Base-by-base conservation (phyloP, 1,284 basidiomycete genomes). In the Coniferiporia weirii region DNA sequence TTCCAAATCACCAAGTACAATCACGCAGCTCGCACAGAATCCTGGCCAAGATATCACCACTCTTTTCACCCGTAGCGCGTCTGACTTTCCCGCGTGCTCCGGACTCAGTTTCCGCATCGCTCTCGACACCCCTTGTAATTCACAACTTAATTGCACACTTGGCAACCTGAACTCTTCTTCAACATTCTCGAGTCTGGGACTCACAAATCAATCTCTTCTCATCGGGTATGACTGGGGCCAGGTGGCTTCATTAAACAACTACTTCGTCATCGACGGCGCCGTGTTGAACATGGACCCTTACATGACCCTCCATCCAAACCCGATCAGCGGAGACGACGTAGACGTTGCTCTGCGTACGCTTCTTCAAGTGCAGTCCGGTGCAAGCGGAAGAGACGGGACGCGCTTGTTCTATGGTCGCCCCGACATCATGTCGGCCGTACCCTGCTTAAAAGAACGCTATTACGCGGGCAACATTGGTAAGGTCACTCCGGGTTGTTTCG, bases 381-480 rank as follows among this genome's bases (percentile, higher is more conserved):
- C 73, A 7, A 83, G 83, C 51, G 93, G 95, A 19, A 92, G 91
- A 66, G 97, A 99, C 69, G 94, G 86, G 0, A 98, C 96, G 0
- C 83, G 87, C 62, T 78, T 90, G 45, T 98, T 95, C 73, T 87
- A 82, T 72, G 89, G 83, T 72, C 82, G 80, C 59, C 68, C 77
- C n/a, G 82, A 82, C 58, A 81, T 90, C 64, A 80, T 80, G 64
- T 74, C 79, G 19, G 83, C 92, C 36, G 78, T 94, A 20, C 78
- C 84, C 34, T 98, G 97, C 75, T 76, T 98, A 64, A 79, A 81
- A 52, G 77, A 92, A 67, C 85, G 95, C 6, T 98, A 96, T 71
- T 83, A 84, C 56, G 95, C 95, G 0, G 97, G 97, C 13, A 89
- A 90, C 70, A 98, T 99, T 64, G 95, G 98, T 79, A 98, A 98